Evolutionary conservation across 192 early-diverging fungal species (phyloP).

Genomic region (Phycomyces nitens): DNA sequence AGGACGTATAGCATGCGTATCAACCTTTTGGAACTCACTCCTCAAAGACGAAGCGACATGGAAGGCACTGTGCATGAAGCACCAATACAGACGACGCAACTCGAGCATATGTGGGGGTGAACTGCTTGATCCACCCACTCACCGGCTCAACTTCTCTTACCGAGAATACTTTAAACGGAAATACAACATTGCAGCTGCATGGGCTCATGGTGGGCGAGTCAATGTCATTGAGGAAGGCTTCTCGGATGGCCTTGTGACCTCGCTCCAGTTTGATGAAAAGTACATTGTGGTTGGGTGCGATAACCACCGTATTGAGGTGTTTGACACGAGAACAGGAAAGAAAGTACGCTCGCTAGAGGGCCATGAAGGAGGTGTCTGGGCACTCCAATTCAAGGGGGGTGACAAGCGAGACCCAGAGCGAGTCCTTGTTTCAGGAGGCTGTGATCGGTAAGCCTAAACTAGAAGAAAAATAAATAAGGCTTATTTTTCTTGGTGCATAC

Average conservation of each 20-base stretch:
- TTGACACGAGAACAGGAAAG: slow-evolving; percentile 77
- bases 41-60: slow-evolving; percentile 50
- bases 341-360: slow-evolving; percentile 74
- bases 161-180: slow-evolving; percentile 52
- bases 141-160: slow-evolving; percentile 40
- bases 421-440: slow-evolving; percentile 89
- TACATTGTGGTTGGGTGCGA: slow-evolving; percentile 95
- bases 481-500: slow-evolving; percentile 1
- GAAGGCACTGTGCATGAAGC: slow-evolving; percentile 39
- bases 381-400: slow-evolving; percentile 67
- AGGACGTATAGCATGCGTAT: slow-evolving; percentile 69
- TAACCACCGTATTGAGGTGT: slow-evolving; percentile 91
- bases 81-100: slow-evolving; percentile 35
- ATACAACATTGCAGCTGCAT: slow-evolving; percentile 49
- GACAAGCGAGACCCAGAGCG: slow-evolving; percentile 47
- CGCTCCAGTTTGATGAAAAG: slow-evolving; percentile 90
- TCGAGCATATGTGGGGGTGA: slow-evolving; percentile 30
- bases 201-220: slow-evolving; percentile 47
- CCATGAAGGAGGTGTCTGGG: slow-evolving; percentile 97
- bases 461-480: not conserved
- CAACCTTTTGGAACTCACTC: slow-evolving; percentile 52
- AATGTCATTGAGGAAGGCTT: slow-evolving; percentile 52
- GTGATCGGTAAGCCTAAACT: slow-evolving; percentile 68
- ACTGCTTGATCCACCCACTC: slow-evolving; percentile 29
- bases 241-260: slow-evolving; percentile 83